Conservation (phyloP, 169 alveolate species). For the Perkinsus chesapeaki region DNA sequence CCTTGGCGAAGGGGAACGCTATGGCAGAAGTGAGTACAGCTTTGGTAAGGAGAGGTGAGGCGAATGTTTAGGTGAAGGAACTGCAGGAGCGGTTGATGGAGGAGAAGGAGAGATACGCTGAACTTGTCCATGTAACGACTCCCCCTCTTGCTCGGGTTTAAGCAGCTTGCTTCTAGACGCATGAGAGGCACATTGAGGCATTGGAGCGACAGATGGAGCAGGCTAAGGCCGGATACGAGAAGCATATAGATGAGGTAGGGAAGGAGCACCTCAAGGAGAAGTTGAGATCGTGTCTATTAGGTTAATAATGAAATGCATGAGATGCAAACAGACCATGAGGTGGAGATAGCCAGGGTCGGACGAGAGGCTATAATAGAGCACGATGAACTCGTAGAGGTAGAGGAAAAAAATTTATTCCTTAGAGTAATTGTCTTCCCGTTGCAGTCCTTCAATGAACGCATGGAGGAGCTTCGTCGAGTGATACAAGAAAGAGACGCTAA, state of each 20-base stretch:
- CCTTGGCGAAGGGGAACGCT: background rate
- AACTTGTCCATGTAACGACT: background rate
- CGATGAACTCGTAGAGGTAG: background rate
- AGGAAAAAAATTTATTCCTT: background rate
- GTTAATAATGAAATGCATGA: background rate
- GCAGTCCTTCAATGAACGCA: background rate
- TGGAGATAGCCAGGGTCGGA: background rate
- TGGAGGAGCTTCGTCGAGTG: background rate
- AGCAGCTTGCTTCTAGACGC: too few relatives aligned
- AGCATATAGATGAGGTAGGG: background rate
- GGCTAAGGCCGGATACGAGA: background rate
- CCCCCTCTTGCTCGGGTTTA: background rate
- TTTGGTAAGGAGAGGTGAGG: background rate
- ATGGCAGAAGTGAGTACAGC: background rate
- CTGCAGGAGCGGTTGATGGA: background rate
- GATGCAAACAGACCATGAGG: background rate
- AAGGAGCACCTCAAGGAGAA: too few relatives aligned
- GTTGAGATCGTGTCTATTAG: background rate
- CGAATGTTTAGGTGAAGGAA: background rate
- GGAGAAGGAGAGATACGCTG: background rate
- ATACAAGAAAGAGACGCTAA: background rate
- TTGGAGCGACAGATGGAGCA: background rate
- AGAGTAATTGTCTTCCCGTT: background rate
- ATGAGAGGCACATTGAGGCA: background rate
- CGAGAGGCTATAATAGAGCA: background rate